Conservation (phyloP, 768 basidiomycete species). For the Glaciozyma martinii region DNA sequence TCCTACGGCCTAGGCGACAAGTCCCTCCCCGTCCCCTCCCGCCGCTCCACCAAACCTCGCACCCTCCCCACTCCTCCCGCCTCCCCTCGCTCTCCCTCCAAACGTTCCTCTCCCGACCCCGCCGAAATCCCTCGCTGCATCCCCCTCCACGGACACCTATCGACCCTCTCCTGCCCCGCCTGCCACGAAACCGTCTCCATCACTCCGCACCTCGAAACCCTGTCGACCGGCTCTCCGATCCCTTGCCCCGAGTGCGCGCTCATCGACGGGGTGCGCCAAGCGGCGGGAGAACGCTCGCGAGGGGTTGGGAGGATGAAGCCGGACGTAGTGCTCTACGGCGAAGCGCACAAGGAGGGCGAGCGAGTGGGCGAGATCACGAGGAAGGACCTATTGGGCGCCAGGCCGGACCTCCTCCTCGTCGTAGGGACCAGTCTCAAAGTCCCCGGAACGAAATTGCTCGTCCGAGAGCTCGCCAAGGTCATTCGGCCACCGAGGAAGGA, state of each 20-base stretch:
- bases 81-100: background rate
- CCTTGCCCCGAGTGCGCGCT: constrained; percentile 74
- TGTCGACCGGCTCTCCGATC: constrained; percentile 49
- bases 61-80: background rate
- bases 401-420: constrained; percentile 75
- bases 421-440: constrained; percentile 83
- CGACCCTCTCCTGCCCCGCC: constrained; percentile 66
- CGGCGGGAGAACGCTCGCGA: constrained; percentile 67
- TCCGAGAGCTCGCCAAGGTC: constrained; percentile 62
- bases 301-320: constrained; percentile 73
- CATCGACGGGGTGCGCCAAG: constrained; percentile 58
- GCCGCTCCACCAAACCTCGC: background rate
- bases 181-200: constrained; percentile 68
- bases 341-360: constrained; percentile 76
- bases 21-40: constrained; percentile 6
- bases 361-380: constrained; percentile 75
- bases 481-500: constrained; percentile 9
- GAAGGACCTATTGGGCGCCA: constrained; percentile 59
- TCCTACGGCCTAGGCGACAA: constrained; percentile 68
- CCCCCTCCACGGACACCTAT: constrained; percentile 79
- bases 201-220: constrained; percentile 51
- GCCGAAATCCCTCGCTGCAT: constrained; percentile 61
- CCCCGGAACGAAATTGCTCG: constrained; percentile 83
- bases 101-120: background rate
- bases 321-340: constrained; percentile 84